Percentiles rank a stretch among this genome's conserved stretches.
These are phyloP conservation scores for Tolypocladium nubicola DNA, from an alignment of 2,329 filamentous ascomycete species.

Conservation along the genomic window DNA sequence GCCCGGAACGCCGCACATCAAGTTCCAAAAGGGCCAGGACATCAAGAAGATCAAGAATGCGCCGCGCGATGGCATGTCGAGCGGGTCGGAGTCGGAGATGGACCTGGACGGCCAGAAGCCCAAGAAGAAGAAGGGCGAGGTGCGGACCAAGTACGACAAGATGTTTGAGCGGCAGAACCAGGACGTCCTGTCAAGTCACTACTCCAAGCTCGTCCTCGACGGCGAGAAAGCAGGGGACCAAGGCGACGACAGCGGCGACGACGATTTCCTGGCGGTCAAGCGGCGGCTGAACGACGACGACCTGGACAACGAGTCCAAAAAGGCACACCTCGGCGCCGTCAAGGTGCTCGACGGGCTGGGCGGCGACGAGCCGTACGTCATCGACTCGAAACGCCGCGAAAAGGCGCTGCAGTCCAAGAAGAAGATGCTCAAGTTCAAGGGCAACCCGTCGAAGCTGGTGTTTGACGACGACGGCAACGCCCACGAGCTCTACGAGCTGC, in stretches of 20 bases:
- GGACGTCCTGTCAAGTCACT: conserved; percentile 89
- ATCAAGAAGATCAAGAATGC: conserved; percentile 82
- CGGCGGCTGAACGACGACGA: conserved; percentile 68
- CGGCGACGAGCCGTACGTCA: conserved; percentile 62
- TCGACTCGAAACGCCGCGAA: conserved; percentile 91
- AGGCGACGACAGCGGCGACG: conserved; percentile 53
- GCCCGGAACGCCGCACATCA: conserved; percentile 84
- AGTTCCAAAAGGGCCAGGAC: conserved; percentile 84
- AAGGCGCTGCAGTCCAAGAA: conserved; percentile 95
- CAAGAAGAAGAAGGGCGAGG: conserved; percentile 56
- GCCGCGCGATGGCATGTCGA: conserved; percentile 56
- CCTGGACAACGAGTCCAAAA: conserved; percentile 37
- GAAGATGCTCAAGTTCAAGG: conserved; percentile 83
- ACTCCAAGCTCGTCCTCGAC: conserved; percentile 67
- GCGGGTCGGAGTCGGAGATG: conserved; percentile 45
- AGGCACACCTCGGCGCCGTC: conserved; percentile 28
- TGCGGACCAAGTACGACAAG: conserved; percentile 89
- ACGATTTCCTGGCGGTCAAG: conserved; percentile 83
- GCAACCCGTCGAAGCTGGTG: conserved; percentile 72
- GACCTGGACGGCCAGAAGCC: conserved; percentile 41
- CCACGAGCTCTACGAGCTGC: conserved; percentile 79
- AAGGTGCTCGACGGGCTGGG: conserved; percentile 59
- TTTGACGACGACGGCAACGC: conserved; percentile 88
- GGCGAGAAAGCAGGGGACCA: conserved; percentile 28
- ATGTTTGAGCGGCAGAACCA: conserved; percentile 98